Percentiles rank a stretch among this genome's conserved stretches.
These are phyloP conservation scores for Aspergillus quadricinctus DNA, from an alignment of 2,329 filamentous ascomycete genomes.

Conservation along the genomic window DNA sequence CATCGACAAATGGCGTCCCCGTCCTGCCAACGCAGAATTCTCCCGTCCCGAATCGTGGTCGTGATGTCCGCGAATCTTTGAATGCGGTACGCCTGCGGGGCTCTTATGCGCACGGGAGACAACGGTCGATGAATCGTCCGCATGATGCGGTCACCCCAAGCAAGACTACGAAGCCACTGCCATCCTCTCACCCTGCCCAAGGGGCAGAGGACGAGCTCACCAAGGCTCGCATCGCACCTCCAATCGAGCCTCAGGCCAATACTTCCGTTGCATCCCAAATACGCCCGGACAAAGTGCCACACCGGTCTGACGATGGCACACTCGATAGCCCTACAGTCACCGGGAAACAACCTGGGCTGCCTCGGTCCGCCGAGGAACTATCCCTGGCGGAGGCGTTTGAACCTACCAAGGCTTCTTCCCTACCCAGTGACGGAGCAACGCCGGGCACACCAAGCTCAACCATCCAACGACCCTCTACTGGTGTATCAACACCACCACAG, in stretches of 20 bases:
- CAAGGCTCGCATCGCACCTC: conserved; percentile 32
- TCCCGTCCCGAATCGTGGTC: conserved; percentile 70
- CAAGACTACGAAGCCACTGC: conserved; percentile 43
- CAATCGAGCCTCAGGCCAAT: conserved; percentile 9
- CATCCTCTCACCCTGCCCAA: conserved; percentile 50
- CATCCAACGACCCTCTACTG: conserved; percentile 14
- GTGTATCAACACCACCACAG: conserved; percentile 38
- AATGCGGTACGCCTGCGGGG: conserved; percentile 62
- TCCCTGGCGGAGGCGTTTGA: conserved; percentile 34
- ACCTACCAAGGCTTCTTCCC: conserved; percentile 22
- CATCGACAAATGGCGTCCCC: conserved; percentile 74
- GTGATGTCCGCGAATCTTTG: conserved; percentile 73
- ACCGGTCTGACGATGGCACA: conserved; percentile 32
- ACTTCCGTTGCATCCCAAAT: conserved; percentile 48
- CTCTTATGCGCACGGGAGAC: conserved; percentile 50
- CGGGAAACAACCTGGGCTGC: conserved; percentile 57
- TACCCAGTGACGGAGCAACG: conserved; percentile 11
- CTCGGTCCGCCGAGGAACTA: conserved; percentile 34
- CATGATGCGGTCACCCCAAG: conserved; percentile 58
- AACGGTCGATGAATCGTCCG: conserved; percentile 47
- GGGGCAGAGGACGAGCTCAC: conserved; percentile 46
- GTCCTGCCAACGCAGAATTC: conserved; percentile 61
- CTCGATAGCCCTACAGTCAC: conserved; percentile 42
- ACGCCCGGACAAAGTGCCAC: conserved; percentile 61
- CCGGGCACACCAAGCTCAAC: conserved; percentile 26